Conservation (phyloP, 805 yeast genomes). For the Metschnikowia chrysomelidarum region DNA sequence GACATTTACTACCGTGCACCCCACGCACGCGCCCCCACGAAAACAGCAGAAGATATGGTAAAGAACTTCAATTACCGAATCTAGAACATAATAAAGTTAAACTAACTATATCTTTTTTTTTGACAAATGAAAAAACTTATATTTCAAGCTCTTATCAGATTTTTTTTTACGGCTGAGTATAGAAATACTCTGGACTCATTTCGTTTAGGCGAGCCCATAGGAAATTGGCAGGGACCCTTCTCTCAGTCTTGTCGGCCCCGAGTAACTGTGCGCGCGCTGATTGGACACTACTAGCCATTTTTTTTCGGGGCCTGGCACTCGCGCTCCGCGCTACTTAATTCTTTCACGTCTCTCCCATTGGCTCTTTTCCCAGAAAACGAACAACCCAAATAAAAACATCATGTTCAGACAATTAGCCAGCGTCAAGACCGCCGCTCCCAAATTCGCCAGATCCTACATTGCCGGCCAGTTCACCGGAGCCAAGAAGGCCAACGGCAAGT, state of each 20-base stretch:
- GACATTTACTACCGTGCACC: too few species aligned
- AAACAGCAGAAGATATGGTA: too few species aligned
- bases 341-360: slow-evolving; percentile 9
- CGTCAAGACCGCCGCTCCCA: slow-evolving; percentile 19
- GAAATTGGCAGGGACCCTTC: too few species aligned
- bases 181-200: too few species aligned
- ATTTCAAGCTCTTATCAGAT: too few species aligned
- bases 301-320: slow-evolving; percentile 15
- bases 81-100: too few species aligned
- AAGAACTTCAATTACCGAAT: too few species aligned
- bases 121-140: too few species aligned
- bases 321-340: slow-evolving; percentile 6
- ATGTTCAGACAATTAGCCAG: slow-evolving; percentile 24
- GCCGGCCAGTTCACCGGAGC: slow-evolving; percentile 65
- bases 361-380: slow-evolving; percentile 10
- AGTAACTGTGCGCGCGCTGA: slow-evolving; percentile 18
- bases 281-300: slow-evolving; percentile 19
- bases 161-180: too few species aligned
- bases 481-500: slow-evolving; percentile 75
- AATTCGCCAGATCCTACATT: slow-evolving; percentile 44
- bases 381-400: slow-evolving; percentile 3
- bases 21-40: too few species aligned
- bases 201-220: too few species aligned
- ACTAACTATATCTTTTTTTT: too few species aligned
- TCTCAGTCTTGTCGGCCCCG: slow-evolving; percentile 16